phyloP scores from a whole-genome alignment of 768 basidiomycete species.

The Boletus fagicola region DNA sequence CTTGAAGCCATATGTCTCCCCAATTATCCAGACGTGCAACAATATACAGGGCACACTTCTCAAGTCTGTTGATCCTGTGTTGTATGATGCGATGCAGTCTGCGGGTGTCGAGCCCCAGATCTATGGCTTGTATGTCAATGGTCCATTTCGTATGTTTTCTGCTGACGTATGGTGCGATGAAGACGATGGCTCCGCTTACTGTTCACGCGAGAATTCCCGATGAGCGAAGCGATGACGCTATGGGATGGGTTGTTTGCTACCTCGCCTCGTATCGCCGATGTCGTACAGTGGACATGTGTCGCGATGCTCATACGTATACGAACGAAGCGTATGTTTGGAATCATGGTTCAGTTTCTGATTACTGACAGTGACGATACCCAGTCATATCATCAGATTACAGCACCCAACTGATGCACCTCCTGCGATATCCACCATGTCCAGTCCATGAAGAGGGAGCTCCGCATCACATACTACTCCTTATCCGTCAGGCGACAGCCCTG shows the following conservation, averaged over 20 bases:
- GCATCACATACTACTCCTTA: conserved; percentile 65
- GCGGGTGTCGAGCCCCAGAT: conserved; percentile 93
- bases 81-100: conserved; percentile 73
- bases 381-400: conserved; percentile 89
- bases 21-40: conserved; percentile 83
- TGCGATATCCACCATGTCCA: conserved; percentile 72
- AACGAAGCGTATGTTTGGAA: conserved; percentile 66
- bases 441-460: conserved; percentile 37
- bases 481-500: conserved; percentile 81
- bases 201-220: conserved; percentile 88
- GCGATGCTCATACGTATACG: conserved; percentile 95
- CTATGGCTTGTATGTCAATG: conserved; percentile 79
- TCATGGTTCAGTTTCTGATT: not conserved
- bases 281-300: conserved; percentile 86
- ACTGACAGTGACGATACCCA: conserved; percentile 33
- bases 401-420: conserved; percentile 73
- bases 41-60: conserved; percentile 73
- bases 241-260: conserved; percentile 97
- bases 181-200: conserved; percentile 93
- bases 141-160: conserved; percentile 7
- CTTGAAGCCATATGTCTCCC: conserved; percentile 70
- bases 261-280: conserved; percentile 65
- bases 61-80: conserved; percentile 72
- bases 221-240: conserved; percentile 78
- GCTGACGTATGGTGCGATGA: conserved; percentile 14